These are phyloP conservation scores for Xylariaceae sp. DNA, from an alignment of 2,329 filamentous ascomycete species.

Conservation along the genomic window DNA sequence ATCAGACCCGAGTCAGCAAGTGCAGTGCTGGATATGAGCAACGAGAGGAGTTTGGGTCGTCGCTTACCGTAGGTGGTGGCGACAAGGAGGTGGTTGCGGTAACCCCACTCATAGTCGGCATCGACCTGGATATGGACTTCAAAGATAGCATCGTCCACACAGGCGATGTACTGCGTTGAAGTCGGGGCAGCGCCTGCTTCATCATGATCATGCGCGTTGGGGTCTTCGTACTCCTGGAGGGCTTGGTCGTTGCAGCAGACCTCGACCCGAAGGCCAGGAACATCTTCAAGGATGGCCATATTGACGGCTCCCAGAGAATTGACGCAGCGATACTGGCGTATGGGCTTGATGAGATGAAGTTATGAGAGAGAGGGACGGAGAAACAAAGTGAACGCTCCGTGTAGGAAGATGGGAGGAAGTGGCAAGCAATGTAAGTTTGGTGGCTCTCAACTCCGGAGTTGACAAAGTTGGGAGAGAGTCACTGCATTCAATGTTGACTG, in stretches of 20 bases:
- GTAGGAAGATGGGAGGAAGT: too few relatives aligned
- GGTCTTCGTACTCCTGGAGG: constrained; percentile 24
- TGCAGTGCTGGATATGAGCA: background rate
- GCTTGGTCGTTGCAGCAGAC: constrained; percentile 18
- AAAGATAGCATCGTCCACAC: constrained; percentile 25
- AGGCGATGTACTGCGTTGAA: constrained; percentile 30
- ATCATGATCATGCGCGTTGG: constrained; percentile 14
- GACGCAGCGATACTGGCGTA: too few relatives aligned
- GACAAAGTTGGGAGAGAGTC: too few relatives aligned
- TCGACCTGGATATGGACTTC: constrained; percentile 15
- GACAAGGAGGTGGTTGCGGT: constrained; percentile 18
- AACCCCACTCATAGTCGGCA: constrained; percentile 24
- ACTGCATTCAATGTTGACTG: too few relatives aligned
- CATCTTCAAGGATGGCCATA: constrained; percentile 26
- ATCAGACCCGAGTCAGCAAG: background rate
- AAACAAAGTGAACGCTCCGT: too few relatives aligned
- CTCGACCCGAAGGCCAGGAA: constrained; percentile 24
- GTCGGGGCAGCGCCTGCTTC: constrained; percentile 1
- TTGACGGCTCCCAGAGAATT: background rate
- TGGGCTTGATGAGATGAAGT: too few relatives aligned
- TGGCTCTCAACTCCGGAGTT: too few relatives aligned
- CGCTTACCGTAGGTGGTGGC: constrained; percentile 2
- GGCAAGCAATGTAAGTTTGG: too few relatives aligned
- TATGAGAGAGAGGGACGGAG: too few relatives aligned
- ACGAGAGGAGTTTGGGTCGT: too few relatives aligned